These are phyloP conservation scores for Gardenia jasminoides DNA, from an alignment of 257 asterid species.

Conservation along the genomic window DNA sequence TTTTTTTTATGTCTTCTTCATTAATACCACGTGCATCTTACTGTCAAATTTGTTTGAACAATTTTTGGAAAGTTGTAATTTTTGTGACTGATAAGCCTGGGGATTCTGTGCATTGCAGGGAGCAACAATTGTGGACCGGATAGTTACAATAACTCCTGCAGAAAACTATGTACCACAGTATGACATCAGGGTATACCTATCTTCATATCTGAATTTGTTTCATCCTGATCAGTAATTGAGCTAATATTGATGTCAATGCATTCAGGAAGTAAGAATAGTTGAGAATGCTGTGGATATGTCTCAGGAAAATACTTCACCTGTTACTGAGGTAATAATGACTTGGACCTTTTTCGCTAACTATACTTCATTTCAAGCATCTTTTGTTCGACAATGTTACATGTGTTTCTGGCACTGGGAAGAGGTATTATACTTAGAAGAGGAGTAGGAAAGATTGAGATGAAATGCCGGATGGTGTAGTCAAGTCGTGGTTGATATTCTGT, in stretches of 20 bases:
- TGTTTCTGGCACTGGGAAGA: neutral
- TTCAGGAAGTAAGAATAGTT: conserved; percentile 44
- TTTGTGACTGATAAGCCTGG: neutral
- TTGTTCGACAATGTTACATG: conserved; percentile 2
- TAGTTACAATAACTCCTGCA: conserved; percentile 54
- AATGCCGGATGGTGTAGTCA: neutral
- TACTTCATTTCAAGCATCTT: neutral
- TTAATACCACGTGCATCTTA: neutral
- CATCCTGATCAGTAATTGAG: neutral
- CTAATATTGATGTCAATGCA: conserved; percentile 7
- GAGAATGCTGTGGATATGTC: conserved; percentile 39
- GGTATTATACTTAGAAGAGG: neutral
- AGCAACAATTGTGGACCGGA: conserved; percentile 81
- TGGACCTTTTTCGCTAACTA: neutral
- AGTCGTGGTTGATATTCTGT: neutral
- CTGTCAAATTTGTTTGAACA: neutral
- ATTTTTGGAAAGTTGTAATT: neutral
- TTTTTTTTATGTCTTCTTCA: neutral
- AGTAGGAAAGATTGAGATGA: neutral
- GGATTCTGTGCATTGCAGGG: conserved; percentile 46
- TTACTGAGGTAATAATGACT: conserved; percentile 50
- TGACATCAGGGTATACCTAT: conserved; percentile 42
- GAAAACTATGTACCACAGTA: conserved; percentile 56
- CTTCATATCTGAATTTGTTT: conserved; percentile 11
- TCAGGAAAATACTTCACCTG: conserved; percentile 36